Evolutionary conservation across 352 stramenopile genomes (phyloP).

Genomic region (Globisporangium spinosum): DNA sequence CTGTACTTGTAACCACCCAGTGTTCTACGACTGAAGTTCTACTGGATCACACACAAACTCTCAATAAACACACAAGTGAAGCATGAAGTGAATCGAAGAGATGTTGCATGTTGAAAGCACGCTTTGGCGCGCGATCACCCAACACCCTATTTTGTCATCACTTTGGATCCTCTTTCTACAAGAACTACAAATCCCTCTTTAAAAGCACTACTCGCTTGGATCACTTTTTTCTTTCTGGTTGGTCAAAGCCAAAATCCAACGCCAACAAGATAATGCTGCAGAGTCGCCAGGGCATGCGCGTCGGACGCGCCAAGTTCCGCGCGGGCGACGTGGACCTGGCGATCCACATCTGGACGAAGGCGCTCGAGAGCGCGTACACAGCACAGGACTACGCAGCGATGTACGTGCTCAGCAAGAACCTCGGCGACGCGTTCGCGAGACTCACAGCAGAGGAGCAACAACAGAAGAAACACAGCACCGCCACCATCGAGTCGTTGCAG

Average conservation of each 20-base stretch:
- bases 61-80: not conserved
- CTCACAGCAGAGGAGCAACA: conserved; percentile 13
- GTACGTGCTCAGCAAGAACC: conserved; percentile 70
- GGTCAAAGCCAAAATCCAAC: not conserved
- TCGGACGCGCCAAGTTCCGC: conserved; percentile 34
- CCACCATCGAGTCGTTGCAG: conserved; percentile 15
- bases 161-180: conserved; percentile 2
- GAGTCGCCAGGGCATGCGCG: conserved; percentile 24
- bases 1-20: not conserved
- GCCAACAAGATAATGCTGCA: not conserved
- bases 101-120: not conserved
- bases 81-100: not conserved
- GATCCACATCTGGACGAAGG: conserved; percentile 45
- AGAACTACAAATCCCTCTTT: not conserved
- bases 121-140: not conserved
- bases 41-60: not conserved
- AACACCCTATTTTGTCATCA: not conserved
- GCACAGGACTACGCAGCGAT: conserved; percentile 44
- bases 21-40: not conserved
- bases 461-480: not conserved
- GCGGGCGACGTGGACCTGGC: conserved; percentile 33
- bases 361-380: conserved; percentile 42
- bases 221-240: not conserved
- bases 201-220: not conserved
- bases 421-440: conserved; percentile 41